Conservation (phyloP, 176 grass and related monocot genomes). For the Oryza brachyantha region DNA sequence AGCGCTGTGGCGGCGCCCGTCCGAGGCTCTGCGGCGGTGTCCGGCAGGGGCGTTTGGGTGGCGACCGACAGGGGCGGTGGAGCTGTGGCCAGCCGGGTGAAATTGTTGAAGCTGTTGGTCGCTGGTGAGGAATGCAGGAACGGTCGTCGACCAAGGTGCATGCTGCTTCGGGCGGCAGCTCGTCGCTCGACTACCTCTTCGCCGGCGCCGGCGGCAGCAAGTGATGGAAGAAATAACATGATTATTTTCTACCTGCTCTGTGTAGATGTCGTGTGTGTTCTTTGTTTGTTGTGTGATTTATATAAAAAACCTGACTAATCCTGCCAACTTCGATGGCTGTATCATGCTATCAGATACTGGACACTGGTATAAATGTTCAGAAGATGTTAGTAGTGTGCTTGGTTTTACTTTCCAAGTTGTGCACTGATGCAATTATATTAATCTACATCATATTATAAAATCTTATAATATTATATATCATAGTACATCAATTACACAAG, state of each 20-base stretch:
- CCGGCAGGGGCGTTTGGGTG: no score
- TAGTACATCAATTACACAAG: no score
- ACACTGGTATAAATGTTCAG: no score
- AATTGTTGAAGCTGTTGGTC: background rate
- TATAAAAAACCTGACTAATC: background rate
- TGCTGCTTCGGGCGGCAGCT: slow-evolving; percentile 56
- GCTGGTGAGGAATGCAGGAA: slow-evolving; percentile 29
- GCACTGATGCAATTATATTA: no score
- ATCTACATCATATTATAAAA: no score
- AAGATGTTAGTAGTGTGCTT: background rate
- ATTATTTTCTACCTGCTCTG: background rate
- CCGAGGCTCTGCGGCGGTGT: no score
- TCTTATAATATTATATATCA: no score
- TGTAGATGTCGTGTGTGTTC: background rate
- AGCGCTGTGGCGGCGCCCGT: no score
- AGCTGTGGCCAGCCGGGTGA: no score
- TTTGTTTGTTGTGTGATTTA: background rate
- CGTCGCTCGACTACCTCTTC: slow-evolving; percentile 62
- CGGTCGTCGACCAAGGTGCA: slow-evolving; percentile 74
- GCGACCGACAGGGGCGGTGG: no score
- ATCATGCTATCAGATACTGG: background rate
- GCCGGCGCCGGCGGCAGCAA: slow-evolving; percentile 21
- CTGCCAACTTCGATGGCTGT: background rate
- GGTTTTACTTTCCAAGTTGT: no score
- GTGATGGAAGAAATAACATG: background rate